These are phyloP conservation scores for Scalesia atractyloides DNA, from an alignment of 129 eudicot species.

Conservation along the genomic window DNA sequence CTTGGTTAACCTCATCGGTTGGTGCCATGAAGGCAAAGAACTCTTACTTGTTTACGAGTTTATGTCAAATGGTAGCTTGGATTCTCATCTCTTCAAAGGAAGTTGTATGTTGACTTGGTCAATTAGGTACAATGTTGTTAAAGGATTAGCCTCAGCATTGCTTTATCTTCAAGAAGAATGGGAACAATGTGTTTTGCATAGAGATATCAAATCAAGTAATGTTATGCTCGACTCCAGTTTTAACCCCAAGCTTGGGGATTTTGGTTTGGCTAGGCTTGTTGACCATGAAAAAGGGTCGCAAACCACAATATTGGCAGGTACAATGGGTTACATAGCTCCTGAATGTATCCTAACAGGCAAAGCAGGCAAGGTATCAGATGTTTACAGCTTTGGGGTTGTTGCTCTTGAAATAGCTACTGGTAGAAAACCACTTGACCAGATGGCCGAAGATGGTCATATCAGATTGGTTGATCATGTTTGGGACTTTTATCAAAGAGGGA, in stretches of 20 bases:
- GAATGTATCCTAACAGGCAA: constrained; percentile 46
- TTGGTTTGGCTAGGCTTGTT: constrained; percentile 50
- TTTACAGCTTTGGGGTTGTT: constrained; percentile 57
- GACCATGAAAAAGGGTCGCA: constrained; percentile 47
- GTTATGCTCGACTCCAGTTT: constrained; percentile 50
- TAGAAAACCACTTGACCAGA: constrained; percentile 24
- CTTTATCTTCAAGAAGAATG: constrained; percentile 53
- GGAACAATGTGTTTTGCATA: constrained; percentile 32
- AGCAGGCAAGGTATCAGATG: constrained; percentile 51
- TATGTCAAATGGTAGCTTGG: constrained; percentile 40
- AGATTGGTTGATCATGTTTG: constrained; percentile 41
- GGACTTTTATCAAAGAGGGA: constrained; percentile 42
- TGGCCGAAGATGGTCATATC: constrained; percentile 19
- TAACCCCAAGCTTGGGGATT: constrained; percentile 54
- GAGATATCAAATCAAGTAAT: constrained; percentile 46
- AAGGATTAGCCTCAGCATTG: constrained; percentile 44
- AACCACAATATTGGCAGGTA: constrained; percentile 46
- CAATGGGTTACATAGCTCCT: constrained; percentile 56
- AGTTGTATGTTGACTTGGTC: constrained; percentile 34
- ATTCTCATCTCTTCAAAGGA: constrained; percentile 44
- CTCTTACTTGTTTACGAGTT: constrained; percentile 26
- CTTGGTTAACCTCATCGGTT: constrained; percentile 49
- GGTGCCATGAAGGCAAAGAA: constrained; percentile 49
- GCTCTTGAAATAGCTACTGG: constrained; percentile 49
- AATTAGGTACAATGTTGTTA: constrained; percentile 40